Evolutionary conservation across 306 rosid species (phyloP).

Genomic region (Phaseolus lunatus): DNA sequence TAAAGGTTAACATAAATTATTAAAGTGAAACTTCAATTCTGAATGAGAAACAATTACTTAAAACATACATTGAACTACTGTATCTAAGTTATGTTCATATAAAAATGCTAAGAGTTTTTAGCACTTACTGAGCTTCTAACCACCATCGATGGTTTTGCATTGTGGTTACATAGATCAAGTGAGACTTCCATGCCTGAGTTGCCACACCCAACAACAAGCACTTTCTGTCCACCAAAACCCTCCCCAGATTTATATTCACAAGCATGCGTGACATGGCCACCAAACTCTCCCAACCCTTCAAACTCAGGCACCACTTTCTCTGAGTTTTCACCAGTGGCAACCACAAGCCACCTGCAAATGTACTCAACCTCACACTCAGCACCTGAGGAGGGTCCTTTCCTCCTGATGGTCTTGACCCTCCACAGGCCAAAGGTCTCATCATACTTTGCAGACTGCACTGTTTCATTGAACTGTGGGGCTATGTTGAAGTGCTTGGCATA

Average conservation of each 20-base stretch:
- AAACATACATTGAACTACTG: background rate
- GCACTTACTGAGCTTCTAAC: constrained; percentile 87
- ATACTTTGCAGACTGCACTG: constrained; percentile 88
- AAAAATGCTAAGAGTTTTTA: background rate
- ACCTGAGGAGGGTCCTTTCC: background rate
- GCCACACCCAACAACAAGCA: constrained; percentile 92
- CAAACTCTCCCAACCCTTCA: constrained; percentile 74
- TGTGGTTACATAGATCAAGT: constrained; percentile 85
- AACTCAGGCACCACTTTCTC: constrained; percentile 85
- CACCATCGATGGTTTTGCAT: constrained; percentile 86
- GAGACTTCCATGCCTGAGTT: constrained; percentile 97
- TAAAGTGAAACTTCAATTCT: background rate
- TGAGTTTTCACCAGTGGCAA: constrained; percentile 92
- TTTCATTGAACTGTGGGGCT: constrained; percentile 77
- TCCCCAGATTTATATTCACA: constrained; percentile 86
- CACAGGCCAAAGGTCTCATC: constrained; percentile 84
- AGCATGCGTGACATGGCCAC: constrained; percentile 76
- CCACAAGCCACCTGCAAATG: constrained; percentile 90
- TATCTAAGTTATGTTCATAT: background rate
- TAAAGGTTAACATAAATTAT: background rate
- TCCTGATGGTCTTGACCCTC: constrained; percentile 68
- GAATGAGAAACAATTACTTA: background rate
- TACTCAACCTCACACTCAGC: constrained; percentile 66
- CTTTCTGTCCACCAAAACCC: constrained; percentile 58
- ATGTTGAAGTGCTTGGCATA: constrained; percentile 78